phyloP scores from a whole-genome alignment of 495 filamentous ascomycete genomes.

The Penicillium salamii region DNA sequence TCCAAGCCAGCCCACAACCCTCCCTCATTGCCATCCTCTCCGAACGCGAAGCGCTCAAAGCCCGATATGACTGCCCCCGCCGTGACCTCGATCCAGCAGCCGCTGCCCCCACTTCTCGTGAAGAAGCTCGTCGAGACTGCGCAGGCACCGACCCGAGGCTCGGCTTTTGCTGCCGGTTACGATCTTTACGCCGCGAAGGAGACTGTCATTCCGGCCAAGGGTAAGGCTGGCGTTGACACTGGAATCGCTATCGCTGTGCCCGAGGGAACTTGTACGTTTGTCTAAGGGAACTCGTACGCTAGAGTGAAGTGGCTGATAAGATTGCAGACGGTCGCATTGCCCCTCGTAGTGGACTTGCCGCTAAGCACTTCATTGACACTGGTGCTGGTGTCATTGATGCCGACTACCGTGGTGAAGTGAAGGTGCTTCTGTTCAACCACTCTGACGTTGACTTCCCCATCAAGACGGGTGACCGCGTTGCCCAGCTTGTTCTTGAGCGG shows the following conservation, averaged over 20 bases:
- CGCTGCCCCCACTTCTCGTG: slow-evolving; percentile 65
- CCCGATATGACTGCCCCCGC: slow-evolving; percentile 28
- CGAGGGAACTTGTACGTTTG: slow-evolving; percentile 72
- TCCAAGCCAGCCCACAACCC: slow-evolving; percentile 40
- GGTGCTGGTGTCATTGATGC: slow-evolving; percentile 97
- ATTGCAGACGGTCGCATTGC: slow-evolving; percentile 81
- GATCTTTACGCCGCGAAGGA: slow-evolving; percentile 79
- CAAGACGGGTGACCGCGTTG: slow-evolving; percentile 82
- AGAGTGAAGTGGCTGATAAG: not conserved
- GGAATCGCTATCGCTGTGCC: slow-evolving; percentile 88
- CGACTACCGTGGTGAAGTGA: slow-evolving; percentile 92
- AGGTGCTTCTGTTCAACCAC: slow-evolving; percentile 93
- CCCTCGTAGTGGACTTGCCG: slow-evolving; percentile 85
- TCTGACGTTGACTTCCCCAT: slow-evolving; percentile 77
- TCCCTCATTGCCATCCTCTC: slow-evolving; percentile 58
- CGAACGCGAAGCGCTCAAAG: slow-evolving; percentile 65
- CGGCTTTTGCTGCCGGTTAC: slow-evolving; percentile 87
- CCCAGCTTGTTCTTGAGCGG: slow-evolving; percentile 89
- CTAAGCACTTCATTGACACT: slow-evolving; percentile 91
- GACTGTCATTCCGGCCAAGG: slow-evolving; percentile 73
- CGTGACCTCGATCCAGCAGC: slow-evolving; percentile 37
- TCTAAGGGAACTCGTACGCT: not conserved
- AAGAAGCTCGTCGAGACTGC: slow-evolving; percentile 78
- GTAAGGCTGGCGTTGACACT: slow-evolving; percentile 84
- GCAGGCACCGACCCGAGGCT: slow-evolving; percentile 79